These are phyloP conservation scores for Perilla frutescens DNA, from an alignment of 257 asterid genomes.

Conservation along the genomic window DNA sequence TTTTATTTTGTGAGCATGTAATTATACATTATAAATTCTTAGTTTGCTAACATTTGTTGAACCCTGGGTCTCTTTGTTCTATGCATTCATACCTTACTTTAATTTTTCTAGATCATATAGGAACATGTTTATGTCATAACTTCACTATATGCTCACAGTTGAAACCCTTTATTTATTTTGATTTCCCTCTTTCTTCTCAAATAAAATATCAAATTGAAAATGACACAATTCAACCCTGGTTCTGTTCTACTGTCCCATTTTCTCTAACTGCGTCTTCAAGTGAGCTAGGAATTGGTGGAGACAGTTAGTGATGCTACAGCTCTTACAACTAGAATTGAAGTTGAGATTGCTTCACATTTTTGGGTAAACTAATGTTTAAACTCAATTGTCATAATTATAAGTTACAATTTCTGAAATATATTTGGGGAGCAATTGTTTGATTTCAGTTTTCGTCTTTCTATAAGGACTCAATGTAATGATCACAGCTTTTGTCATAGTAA, in stretches of 20 bases:
- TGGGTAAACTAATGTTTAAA: constrained; percentile 10
- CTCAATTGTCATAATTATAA: not conserved
- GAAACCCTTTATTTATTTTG: not conserved
- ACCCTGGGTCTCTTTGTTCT: not conserved
- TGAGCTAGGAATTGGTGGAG: constrained; percentile 24
- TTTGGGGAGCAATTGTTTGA: constrained; percentile 8
- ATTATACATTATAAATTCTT: not conserved
- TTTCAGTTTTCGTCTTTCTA: constrained; percentile 1
- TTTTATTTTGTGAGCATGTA: not conserved
- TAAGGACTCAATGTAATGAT: not conserved
- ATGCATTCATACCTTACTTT: not conserved
- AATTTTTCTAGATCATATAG: constrained; percentile 4
- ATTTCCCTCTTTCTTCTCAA: constrained; percentile 14
- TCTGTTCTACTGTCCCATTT: constrained; percentile 1
- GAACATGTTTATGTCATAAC: not conserved
- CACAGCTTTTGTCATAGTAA: not conserved
- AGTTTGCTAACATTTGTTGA: not conserved
- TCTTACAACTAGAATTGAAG: not conserved
- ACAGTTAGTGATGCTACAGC: constrained; percentile 11
- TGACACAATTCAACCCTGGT: not conserved
- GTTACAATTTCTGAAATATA: not conserved
- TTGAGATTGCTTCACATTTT: not conserved
- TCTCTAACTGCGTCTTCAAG: not conserved
- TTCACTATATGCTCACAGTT: not conserved
- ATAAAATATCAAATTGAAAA: not conserved